These are phyloP conservation scores for Teunomyces tritomae DNA, from an alignment of 805 yeast genomes.

Conservation along the genomic window DNA sequence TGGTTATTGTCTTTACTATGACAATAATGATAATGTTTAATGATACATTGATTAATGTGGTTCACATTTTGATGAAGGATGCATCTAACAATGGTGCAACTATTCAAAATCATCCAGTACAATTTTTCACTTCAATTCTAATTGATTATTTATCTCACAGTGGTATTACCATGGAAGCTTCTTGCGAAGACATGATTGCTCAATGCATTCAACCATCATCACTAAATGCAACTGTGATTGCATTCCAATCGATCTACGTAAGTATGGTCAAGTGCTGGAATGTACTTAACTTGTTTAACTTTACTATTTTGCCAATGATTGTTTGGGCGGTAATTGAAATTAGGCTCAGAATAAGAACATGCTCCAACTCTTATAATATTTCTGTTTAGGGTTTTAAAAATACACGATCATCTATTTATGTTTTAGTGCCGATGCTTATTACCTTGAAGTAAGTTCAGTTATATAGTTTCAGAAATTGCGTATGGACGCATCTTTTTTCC, in stretches of 20 bases:
- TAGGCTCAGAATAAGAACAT: conserved; percentile 6
- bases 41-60: conserved; percentile 21
- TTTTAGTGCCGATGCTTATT: background rate
- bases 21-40: conserved; percentile 13
- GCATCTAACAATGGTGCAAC: background rate
- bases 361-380: background rate
- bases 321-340: conserved; percentile 21
- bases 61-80: conserved; percentile 5
- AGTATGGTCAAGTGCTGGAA: conserved; percentile 16
- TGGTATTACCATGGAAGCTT: conserved; percentile 3
- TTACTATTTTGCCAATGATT: conserved; percentile 19
- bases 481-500: background rate
- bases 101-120: conserved; percentile 4
- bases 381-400: background rate
- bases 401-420: background rate
- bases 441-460: too few species aligned
- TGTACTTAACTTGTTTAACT: conserved; percentile 17
- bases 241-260: conserved; percentile 7
- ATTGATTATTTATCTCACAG: conserved; percentile 16
- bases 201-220: conserved; percentile 6
- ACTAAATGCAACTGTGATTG: conserved; percentile 4
- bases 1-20: conserved; percentile 13
- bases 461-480: background rate
- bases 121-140: conserved; percentile 16
- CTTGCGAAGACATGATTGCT: conserved; percentile 4